A percentile compares a stretch with the other conserved stretches of the same genome.
Conservation (phyloP, 176 grass and related monocot genomes). For the Puccinellia tenuiflora region DNA sequence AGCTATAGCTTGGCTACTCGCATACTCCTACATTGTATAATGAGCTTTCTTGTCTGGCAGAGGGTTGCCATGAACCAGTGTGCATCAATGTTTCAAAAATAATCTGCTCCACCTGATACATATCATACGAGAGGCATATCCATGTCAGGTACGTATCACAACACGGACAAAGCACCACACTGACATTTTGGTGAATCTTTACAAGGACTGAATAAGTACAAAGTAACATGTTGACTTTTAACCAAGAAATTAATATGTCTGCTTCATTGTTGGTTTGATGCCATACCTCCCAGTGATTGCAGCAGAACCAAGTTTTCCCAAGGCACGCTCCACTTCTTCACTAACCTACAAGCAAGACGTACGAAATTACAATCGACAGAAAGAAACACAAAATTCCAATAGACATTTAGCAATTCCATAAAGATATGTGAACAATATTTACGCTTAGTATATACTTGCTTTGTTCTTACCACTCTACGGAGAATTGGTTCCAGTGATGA, state of each 20-base stretch:
- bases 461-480: conserved; percentile 64
- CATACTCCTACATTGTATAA: not conserved
- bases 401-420: not conserved
- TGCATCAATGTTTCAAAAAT: not conserved
- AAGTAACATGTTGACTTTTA: not conserved
- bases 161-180: not conserved
- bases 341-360: conserved; percentile 45
- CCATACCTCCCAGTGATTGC: conserved; percentile 41
- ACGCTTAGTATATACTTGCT: not conserved
- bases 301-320: conserved; percentile 43
- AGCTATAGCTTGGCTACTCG: not conserved
- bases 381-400: not conserved
- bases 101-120: not conserved
- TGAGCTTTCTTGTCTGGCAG: not conserved
- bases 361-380: not conserved
- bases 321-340: conserved; percentile 81
- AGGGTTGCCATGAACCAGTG: not conserved
- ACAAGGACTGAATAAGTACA: too few relatives aligned
- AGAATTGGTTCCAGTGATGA: conserved; percentile 72
- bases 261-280: conserved; percentile 9
- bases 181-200: not conserved
- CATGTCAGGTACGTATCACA: not conserved
- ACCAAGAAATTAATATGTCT: not conserved
- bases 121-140: not conserved
- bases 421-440: not conserved